A percentile compares a stretch with the other conserved stretches of the same genome.
Evolutionary conservation across 805 yeast species (phyloP).

Genomic region (Tetrapisispora nanseiensis): DNA sequence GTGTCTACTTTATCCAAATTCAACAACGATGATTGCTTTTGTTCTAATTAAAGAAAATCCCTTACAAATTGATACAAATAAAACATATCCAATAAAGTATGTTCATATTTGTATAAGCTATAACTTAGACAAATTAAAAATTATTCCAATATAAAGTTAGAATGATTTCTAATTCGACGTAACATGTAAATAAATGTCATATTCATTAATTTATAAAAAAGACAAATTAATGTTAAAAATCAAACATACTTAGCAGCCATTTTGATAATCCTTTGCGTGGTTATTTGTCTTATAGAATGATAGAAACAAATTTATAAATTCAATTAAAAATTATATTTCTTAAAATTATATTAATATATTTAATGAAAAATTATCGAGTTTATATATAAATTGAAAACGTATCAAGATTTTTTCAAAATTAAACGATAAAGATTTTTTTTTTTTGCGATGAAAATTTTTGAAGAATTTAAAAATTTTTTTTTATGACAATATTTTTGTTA

Average conservation of each 20-base stretch:
- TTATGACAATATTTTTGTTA: no score
- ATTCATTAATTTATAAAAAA: no score
- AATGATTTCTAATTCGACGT: slow-evolving; percentile 11
- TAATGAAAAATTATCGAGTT: not conserved
- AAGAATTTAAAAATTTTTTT: not conserved
- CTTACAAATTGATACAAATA: not conserved
- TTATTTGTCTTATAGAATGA: slow-evolving; percentile 6
- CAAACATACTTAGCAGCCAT: slow-evolving; percentile 33
- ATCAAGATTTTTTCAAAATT: not conserved
- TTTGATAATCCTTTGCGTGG: slow-evolving; percentile 17
- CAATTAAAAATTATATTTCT: not conserved
- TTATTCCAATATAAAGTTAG: not conserved
- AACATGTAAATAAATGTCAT: slow-evolving; percentile 12
- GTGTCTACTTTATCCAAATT: slow-evolving; percentile 5
- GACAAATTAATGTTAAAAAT: not conserved
- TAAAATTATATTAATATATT: no score
- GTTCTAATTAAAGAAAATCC: slow-evolving; percentile 12
- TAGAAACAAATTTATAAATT: not conserved
- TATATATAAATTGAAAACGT: slow-evolving; percentile 1
- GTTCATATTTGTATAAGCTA: no score
- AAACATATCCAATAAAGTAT: no score
- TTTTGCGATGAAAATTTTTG: not conserved
- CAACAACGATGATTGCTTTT: slow-evolving; percentile 20
- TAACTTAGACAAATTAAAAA: no score
- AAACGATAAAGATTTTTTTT: not conserved